phyloP scores from a whole-genome alignment of 805 yeast genomes.

The Nadsonia fulvescens region DNA sequence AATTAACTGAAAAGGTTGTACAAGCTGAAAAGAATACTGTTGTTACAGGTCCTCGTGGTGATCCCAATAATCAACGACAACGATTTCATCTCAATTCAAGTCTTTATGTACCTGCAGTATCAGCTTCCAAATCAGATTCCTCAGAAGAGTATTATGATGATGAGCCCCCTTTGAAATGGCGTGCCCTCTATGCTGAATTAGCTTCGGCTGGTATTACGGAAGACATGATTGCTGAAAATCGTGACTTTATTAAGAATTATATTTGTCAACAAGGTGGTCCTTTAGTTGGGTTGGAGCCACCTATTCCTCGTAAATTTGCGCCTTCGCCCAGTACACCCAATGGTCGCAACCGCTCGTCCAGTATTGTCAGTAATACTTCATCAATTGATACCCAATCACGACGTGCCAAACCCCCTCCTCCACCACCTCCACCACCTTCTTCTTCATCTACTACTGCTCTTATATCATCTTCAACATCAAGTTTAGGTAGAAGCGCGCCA shows the following conservation, averaged over 20 bases:
- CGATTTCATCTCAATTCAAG: slow-evolving; percentile 14
- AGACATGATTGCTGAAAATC: slow-evolving; percentile 75
- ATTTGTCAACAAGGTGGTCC: slow-evolving; percentile 62
- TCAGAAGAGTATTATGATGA: slow-evolving; percentile 73
- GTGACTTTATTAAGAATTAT: slow-evolving; percentile 66
- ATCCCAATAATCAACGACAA: slow-evolving; percentile 19
- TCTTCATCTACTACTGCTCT: slow-evolving; percentile 7
- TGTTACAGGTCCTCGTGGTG: slow-evolving; percentile 48
- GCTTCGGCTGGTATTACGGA: slow-evolving; percentile 68
- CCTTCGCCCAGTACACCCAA: slow-evolving; percentile 13
- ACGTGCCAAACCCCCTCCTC: slow-evolving; percentile 14
- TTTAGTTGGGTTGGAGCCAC: slow-evolving; percentile 70
- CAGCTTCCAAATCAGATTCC: too few species aligned
- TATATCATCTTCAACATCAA: slow-evolving; percentile 6
- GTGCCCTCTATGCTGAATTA: slow-evolving; percentile 51
- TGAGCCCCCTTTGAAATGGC: slow-evolving; percentile 73
- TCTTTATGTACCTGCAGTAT: slow-evolving; percentile 22
- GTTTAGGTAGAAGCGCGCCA: slow-evolving; percentile 6
- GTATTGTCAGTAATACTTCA: slow-evolving; percentile 1
- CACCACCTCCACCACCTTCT: slow-evolving; percentile 8
- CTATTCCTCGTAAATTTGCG: slow-evolving; percentile 43
- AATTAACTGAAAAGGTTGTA: slow-evolving; percentile 31
- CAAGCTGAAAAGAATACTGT: slow-evolving; percentile 15
- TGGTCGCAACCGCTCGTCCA: slow-evolving; percentile 8
- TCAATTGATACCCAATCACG: slow-evolving; percentile 1